These are phyloP conservation scores for Raphidocelis subcapitata DNA, from an alignment of 139 green algal species.

Conservation along the genomic window DNA sequence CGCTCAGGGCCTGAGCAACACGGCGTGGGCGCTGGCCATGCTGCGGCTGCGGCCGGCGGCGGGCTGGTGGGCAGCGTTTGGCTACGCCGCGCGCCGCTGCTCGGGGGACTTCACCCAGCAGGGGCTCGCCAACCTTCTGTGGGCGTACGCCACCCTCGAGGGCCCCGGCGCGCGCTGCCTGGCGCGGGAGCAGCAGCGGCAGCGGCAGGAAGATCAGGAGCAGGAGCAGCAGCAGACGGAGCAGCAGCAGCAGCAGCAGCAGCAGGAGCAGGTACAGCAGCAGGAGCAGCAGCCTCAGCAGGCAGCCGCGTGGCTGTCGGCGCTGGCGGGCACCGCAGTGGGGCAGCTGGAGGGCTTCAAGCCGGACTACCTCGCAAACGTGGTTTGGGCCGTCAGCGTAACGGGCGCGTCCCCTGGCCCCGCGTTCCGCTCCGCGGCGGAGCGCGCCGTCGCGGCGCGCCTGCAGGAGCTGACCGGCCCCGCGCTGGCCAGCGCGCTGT, in stretches of 20 bases:
- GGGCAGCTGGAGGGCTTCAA: neutral
- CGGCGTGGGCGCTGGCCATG: slow-evolving; percentile 32
- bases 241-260: slow-evolving; percentile 1
- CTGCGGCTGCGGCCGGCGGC: slow-evolving; percentile 19
- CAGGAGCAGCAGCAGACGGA: neutral
- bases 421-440: neutral
- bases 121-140: slow-evolving; percentile 39
- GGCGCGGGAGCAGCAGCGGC: neutral
- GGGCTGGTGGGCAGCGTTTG: slow-evolving; percentile 24
- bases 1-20: slow-evolving; percentile 24
- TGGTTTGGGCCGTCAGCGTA: neutral
- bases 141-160: slow-evolving; percentile 20
- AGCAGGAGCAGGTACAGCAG: neutral
- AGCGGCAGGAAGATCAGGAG: neutral
- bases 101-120: slow-evolving; percentile 16
- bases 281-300: slow-evolving; percentile 12
- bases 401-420: neutral
- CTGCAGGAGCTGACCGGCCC: slow-evolving; percentile 11
- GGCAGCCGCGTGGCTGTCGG: neutral
- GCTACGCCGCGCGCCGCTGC: neutral
- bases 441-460: neutral
- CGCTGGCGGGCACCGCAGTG: neutral
- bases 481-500: slow-evolving; percentile 24
- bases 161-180: neutral
- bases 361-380: neutral